A percentile compares a stretch with the other conserved stretches of the same genome.
Conservation (phyloP, 2,329 filamentous ascomycete genomes). For the Dryadomyces sulphureus region DNA sequence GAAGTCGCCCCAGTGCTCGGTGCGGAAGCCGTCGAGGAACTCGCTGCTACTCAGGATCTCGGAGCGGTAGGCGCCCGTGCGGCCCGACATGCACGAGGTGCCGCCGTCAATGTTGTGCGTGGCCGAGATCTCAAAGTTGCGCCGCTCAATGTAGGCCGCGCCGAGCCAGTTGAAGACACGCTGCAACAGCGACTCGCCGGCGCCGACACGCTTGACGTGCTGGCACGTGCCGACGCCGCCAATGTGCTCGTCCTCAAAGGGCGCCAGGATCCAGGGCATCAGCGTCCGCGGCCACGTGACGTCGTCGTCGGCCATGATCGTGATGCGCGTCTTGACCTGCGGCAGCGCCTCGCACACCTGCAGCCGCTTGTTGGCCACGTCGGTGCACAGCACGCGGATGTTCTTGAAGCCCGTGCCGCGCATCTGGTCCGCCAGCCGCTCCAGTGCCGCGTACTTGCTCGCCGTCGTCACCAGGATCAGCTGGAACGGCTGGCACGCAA, state of each 20-base stretch:
- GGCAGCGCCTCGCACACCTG: constrained; percentile 89
- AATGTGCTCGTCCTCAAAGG: constrained; percentile 71
- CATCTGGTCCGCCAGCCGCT: constrained; percentile 50
- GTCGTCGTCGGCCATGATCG: constrained; percentile 89
- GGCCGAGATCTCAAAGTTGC: constrained; percentile 93
- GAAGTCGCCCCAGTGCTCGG: constrained; percentile 78
- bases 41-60: constrained; percentile 73
- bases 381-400: constrained; percentile 60
- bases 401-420: constrained; percentile 28
- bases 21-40: constrained; percentile 80
- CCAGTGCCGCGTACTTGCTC: constrained; percentile 56
- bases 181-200: constrained; percentile 36
- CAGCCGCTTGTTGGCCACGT: constrained; percentile 86
- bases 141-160: constrained; percentile 78
- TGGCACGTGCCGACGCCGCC: constrained; percentile 91
- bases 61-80: constrained; percentile 82
- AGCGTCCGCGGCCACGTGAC: constrained; percentile 82
- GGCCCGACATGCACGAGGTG: constrained; percentile 90
- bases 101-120: constrained; percentile 91
- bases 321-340: constrained; percentile 68
- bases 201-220: constrained; percentile 57
- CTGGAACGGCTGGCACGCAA: constrained; percentile 53
- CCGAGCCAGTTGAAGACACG: constrained; percentile 79
- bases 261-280: constrained; percentile 81
- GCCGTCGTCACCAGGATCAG: constrained; percentile 80